Base-by-base conservation (phyloP, 495 filamentous ascomycete genomes). In the Penicillium coprophilum region DNA sequence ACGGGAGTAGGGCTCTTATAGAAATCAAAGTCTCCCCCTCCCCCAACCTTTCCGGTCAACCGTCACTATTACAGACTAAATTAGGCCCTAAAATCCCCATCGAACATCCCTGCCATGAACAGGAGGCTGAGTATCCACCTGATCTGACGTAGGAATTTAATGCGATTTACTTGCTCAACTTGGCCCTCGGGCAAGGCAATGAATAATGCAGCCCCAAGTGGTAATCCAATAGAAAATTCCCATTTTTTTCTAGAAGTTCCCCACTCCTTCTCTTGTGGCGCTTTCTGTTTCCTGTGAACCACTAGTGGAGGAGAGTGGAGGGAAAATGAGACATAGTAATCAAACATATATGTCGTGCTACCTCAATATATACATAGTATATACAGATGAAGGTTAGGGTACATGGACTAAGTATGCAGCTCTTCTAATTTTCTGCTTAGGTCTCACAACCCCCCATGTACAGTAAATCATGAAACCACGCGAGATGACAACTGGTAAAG, bases 161-260 rank as follows among this genome's bases (percentile, higher is more conserved):
- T 67, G 31, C 61, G 62, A 63, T 66, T 63, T 41, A 48, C 24
- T 30, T 43, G 12, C 20, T 21, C 12, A 31, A 51, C 41, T 56
- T 52, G 36, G 44, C 27, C 46, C 43, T 27, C 24, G 24, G 24
- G 2, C 24, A 27, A 27, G 24, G 36, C 12, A 30, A 34, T 60
- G 55, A 61, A 58, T 65, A 59, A 59, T 60, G 36, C 55, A 52
- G 57, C 67, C 67, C 62, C 59, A 73, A 71, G 47, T 11, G 73
- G 73, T 61, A 76, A 74, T 69, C 46, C 62, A 59, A 70, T 61
- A 57, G 73, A 76, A 76, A 66, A 58, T 41, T 46, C 40, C n/a
- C 28, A 38, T 43, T 32, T 64, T 64, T 74, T 76, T 76, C 73
- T 73, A 74, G 73, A 76, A 76, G 68, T 58, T 66, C 69, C 43